Percentiles rank a stretch among this genome's conserved stretches.
Evolutionary conservation across 139 green algal species (phyloP).

Genomic region (Tetradesmus obliquus): DNA sequence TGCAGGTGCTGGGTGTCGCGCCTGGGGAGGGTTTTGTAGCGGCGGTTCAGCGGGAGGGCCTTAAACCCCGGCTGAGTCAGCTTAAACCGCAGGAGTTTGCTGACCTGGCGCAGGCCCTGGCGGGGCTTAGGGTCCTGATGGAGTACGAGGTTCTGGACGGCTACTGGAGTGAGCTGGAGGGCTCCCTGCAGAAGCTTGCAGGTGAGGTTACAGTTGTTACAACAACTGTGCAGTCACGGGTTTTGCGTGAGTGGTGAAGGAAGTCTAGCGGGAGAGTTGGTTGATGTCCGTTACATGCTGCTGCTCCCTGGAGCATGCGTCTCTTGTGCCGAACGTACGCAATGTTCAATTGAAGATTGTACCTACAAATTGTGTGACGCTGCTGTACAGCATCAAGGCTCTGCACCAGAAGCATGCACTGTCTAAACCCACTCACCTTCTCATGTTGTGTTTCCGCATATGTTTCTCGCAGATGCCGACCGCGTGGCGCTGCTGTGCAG

Average conservation of each 20-base stretch:
- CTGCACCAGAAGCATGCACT: neutral
- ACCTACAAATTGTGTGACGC: too few relatives aligned
- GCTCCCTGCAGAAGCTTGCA: constrained; percentile 12
- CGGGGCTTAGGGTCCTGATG: constrained; percentile 22
- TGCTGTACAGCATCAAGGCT: too few relatives aligned
- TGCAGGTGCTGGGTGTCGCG: neutral
- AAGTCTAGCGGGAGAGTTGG: too few relatives aligned
- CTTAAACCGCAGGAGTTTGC: constrained; percentile 34
- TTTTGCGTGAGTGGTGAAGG: too few relatives aligned
- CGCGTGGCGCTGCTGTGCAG: constrained; percentile 21
- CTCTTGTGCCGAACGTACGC: too few relatives aligned
- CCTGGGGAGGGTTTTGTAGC: constrained; percentile 18
- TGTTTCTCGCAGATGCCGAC: neutral
- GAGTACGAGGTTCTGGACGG: constrained; percentile 40
- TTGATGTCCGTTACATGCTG: too few relatives aligned
- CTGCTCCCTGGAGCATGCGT: too few relatives aligned
- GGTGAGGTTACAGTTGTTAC: neutral
- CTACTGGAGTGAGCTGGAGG: constrained; percentile 3
- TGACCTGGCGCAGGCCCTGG: constrained; percentile 23
- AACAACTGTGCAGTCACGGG: too few relatives aligned
- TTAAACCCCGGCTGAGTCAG: constrained; percentile 4
- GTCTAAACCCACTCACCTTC: neutral
- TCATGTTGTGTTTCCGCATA: neutral
- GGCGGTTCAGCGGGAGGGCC: constrained; percentile 1
- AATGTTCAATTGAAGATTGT: too few relatives aligned